phyloP scores from a whole-genome alignment of 73 alveolate species.

The Uronychia binucleata region DNA sequence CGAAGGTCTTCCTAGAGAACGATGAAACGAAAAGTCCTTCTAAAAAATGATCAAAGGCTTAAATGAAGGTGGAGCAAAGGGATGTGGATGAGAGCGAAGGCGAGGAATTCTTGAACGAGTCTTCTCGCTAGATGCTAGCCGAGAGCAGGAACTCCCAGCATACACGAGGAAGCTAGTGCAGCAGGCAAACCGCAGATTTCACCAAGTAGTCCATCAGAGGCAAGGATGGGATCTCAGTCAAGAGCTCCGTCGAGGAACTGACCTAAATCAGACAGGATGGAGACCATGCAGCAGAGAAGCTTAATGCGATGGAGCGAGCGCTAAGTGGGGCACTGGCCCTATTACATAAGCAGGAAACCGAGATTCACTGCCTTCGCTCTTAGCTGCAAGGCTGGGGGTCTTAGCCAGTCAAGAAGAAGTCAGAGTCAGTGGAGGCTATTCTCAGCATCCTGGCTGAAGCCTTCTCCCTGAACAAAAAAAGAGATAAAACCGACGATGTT shows the following conservation, averaged over 20 bases:
- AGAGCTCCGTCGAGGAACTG: background rate
- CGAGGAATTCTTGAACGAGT: no score
- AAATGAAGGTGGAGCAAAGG: no score
- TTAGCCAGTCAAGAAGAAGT: background rate
- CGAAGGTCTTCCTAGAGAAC: no score
- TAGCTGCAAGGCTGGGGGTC: background rate
- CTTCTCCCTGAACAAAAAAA: background rate
- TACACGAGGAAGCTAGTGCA: background rate
- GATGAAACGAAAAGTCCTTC: no score
- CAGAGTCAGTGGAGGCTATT: background rate
- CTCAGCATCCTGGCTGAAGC: background rate
- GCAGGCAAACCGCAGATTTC: background rate
- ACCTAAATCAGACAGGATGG: background rate
- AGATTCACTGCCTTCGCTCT: background rate
- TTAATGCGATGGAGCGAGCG: background rate
- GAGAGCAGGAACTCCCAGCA: no score
- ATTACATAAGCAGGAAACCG: background rate
- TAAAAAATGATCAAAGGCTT: no score
- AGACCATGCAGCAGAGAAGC: background rate
- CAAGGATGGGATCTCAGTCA: background rate
- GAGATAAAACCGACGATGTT: background rate
- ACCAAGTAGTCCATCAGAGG: background rate
- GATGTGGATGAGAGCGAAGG: no score
- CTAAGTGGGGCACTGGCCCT: background rate
- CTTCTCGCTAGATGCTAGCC: no score